Percentiles rank a stretch among this genome's conserved stretches.
Evolutionary conservation across 495 filamentous ascomycete species (phyloP).

Genomic region (Neurospora tetraspora): DNA sequence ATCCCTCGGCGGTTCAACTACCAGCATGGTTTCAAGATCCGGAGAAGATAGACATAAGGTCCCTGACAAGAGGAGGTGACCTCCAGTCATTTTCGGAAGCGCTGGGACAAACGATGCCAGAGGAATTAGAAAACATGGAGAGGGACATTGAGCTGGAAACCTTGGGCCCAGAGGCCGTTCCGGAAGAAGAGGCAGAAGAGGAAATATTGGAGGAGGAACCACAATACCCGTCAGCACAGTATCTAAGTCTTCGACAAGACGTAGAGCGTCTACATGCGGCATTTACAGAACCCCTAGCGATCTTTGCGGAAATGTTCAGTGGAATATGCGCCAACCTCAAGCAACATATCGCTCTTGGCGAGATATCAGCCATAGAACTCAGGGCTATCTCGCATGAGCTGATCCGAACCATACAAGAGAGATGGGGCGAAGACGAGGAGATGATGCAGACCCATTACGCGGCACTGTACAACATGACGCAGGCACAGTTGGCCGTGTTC

Average conservation of each 20-base stretch:
- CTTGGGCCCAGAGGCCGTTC: neutral
- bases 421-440: neutral
- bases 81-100: neutral
- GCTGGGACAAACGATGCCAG: neutral
- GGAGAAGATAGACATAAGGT: neutral
- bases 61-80: neutral
- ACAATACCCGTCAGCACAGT: neutral
- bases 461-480: neutral
- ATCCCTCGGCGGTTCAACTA: neutral
- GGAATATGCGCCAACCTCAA: constrained; percentile 6
- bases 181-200: neutral
- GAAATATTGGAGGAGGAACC: neutral
- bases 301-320: neutral
- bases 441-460: neutral
- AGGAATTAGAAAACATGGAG: neutral
- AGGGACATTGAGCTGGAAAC: neutral
- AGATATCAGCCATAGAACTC: constrained; percentile 1
- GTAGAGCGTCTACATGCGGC: neutral
- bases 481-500: neutral
- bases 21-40: neutral
- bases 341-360: constrained; percentile 7
- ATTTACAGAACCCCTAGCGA: neutral
- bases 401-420: neutral
- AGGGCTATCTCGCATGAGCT: neutral
- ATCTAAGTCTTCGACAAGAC: neutral